Conservation (phyloP, 208 protist genomes). For the Acanthamoeba culbertsoni region DNA sequence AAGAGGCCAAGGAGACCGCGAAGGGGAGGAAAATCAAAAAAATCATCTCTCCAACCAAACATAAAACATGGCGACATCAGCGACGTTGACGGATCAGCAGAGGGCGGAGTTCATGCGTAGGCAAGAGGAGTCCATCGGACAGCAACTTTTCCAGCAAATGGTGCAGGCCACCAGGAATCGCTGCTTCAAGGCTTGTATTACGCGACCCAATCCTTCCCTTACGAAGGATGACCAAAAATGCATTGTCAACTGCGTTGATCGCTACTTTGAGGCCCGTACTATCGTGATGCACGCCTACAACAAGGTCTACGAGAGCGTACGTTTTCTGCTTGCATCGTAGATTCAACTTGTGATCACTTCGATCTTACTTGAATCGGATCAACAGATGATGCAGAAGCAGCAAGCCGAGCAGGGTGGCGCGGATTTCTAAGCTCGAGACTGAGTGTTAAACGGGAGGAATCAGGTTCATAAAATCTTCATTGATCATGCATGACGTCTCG, state of each 20-base stretch:
- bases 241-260: constrained; percentile 45
- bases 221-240: constrained; percentile 38
- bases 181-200: constrained; percentile 34
- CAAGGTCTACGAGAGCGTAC: neutral
- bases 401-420: too few relatives aligned
- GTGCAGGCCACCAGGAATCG: neutral
- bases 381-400: too few relatives aligned
- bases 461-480: too few relatives aligned
- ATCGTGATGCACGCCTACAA: constrained; percentile 20
- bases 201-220: neutral
- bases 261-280: constrained; percentile 38
- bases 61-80: neutral
- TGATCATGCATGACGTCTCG: too few relatives aligned
- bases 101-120: neutral
- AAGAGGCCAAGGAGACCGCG: neutral
- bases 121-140: neutral
- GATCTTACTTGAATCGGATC: too few relatives aligned
- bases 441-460: too few relatives aligned
- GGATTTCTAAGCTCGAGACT: too few relatives aligned
- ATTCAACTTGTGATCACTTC: too few relatives aligned
- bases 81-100: neutral
- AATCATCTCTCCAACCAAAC: neutral
- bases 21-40: neutral
- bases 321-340: too few relatives aligned
- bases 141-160: constrained; percentile 31